Evolutionary conservation across 1,284 basidiomycete species (phyloP).

Genomic region (Neotropicomus parvogracilis): DNA sequence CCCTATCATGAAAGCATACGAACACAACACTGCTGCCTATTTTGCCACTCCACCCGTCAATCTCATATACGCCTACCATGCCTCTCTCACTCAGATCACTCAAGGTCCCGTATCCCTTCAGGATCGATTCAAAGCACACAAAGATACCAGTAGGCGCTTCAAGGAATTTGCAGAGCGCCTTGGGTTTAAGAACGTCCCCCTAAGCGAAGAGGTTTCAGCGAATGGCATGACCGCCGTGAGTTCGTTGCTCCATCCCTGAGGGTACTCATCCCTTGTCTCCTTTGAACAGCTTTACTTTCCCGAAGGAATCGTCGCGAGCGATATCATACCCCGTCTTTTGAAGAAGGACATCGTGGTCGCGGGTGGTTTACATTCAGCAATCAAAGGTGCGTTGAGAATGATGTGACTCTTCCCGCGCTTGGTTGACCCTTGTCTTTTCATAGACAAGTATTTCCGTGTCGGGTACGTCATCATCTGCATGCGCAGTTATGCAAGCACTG

Average conservation of each 20-base stretch:
- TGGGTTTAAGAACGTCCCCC: conserved; percentile 74
- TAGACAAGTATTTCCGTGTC: conserved; percentile 79
- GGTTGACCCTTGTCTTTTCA: conserved; percentile 9
- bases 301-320: conserved; percentile 66
- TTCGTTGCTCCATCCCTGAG: conserved; percentile 8
- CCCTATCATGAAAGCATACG: conserved; percentile 91
- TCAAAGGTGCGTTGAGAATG: conserved; percentile 67
- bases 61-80: conserved; percentile 87
- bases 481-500: conserved; percentile 16
- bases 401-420: conserved; percentile 16
- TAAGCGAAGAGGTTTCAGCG: conserved; percentile 63
- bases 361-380: conserved; percentile 83
- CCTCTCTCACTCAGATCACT: conserved; percentile 74
- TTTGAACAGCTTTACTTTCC: conserved; percentile 67
- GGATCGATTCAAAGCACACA: conserved; percentile 79
- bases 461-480: conserved; percentile 44
- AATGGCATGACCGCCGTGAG: conserved; percentile 90
- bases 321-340: conserved; percentile 70
- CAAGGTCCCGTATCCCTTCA: conserved; percentile 60
- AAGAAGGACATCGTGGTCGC: conserved; percentile 80
- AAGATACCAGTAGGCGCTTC: conserved; percentile 67
- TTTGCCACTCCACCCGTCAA: conserved; percentile 97
- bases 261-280: background rate
- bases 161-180: conserved; percentile 69
- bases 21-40: conserved; percentile 70